Evolutionary conservation across 495 filamentous ascomycete species (phyloP).

Genomic region (Pseudevernia furfuracea): DNA sequence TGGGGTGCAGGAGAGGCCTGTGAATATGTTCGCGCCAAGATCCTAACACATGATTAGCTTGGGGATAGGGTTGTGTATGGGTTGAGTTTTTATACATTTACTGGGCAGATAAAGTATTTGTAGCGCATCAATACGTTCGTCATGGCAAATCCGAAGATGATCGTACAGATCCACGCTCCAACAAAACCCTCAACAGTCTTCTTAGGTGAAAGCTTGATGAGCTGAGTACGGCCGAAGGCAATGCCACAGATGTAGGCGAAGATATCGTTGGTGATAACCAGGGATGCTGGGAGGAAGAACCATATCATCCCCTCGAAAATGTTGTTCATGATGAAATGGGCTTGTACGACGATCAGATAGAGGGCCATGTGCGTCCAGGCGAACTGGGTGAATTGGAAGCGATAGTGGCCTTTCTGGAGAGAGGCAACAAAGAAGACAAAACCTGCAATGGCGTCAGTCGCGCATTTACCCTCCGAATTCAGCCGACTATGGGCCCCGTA

Average conservation of each 20-base stretch:
- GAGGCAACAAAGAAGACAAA: conserved; percentile 98
- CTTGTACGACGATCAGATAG: conserved; percentile 94
- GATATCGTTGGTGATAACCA: conserved; percentile 98
- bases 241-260: conserved; percentile 98
- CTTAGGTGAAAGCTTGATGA: conserved; percentile 97
- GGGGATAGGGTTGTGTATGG: neutral
- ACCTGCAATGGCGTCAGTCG: conserved; percentile 43
- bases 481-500: neutral
- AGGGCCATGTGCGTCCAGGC: conserved; percentile 99
- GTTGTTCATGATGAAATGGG: conserved; percentile 99
- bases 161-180: conserved; percentile 92
- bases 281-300: conserved; percentile 94
- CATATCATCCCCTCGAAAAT: conserved; percentile 99
- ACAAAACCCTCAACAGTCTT: conserved; percentile 99
- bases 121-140: conserved; percentile 84
- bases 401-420: conserved; percentile 91
- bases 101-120: conserved; percentile 97
- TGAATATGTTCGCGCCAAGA: conserved; percentile 84
- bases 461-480: neutral
- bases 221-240: conserved; percentile 88
- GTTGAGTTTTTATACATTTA: conserved; percentile 51
- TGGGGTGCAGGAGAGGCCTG: conserved; percentile 82
- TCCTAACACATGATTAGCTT: conserved; percentile 41
- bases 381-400: conserved; percentile 98
- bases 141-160: conserved; percentile 73